Conservation (phyloP, 176 grass and related monocot genomes). For the Musa itinerans region DNA sequence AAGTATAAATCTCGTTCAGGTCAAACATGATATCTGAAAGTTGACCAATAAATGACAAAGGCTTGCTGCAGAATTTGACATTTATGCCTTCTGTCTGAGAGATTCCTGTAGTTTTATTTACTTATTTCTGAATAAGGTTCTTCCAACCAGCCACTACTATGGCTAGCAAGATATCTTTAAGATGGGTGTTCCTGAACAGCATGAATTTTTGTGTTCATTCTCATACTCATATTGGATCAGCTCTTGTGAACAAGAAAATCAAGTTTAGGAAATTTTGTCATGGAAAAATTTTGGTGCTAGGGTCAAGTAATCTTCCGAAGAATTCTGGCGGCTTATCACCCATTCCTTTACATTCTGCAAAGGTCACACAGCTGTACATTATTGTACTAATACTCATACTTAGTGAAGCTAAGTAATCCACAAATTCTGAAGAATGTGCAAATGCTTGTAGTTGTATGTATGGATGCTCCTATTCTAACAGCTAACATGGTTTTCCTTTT, state of each 20-base stretch:
- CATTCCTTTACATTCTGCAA: constrained; percentile 18
- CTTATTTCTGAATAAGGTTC: not conserved
- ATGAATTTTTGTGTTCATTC: constrained; percentile 16
- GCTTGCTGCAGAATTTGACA: not conserved
- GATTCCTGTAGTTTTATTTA: not conserved
- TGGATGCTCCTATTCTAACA: not conserved
- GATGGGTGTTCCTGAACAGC: constrained; percentile 26
- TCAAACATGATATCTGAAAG: not conserved
- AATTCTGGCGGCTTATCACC: constrained; percentile 16
- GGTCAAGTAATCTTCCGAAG: constrained; percentile 24
- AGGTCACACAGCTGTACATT: constrained; percentile 20
- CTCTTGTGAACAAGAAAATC: constrained; percentile 27
- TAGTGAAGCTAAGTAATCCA: constrained; percentile 38
- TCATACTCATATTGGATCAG: constrained; percentile 18
- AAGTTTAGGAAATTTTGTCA: constrained; percentile 31
- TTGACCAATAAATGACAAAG: not conserved
- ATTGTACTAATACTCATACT: constrained; percentile 34
- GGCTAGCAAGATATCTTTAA: constrained; percentile 38
- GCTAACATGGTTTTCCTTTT: not conserved
- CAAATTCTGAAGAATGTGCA: constrained; percentile 25
- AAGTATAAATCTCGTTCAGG: not conserved
- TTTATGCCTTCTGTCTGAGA: not conserved
- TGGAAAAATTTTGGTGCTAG: constrained; percentile 27
- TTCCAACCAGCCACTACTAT: constrained; percentile 9
- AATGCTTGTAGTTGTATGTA: constrained; percentile 37